These are phyloP conservation scores for Petunia axillaris DNA, from an alignment of 257 asterid genomes.

Conservation along the genomic window DNA sequence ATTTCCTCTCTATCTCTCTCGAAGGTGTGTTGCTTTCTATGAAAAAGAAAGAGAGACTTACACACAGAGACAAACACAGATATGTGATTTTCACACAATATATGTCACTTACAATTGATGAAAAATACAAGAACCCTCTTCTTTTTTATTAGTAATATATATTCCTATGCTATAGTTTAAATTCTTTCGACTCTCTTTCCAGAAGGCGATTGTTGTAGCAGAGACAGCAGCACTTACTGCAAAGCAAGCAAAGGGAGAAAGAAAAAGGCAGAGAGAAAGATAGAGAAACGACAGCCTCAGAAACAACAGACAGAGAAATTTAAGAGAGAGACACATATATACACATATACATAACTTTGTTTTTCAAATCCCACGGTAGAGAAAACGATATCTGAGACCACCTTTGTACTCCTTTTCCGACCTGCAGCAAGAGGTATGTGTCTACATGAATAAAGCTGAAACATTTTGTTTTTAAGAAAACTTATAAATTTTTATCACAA, in stretches of 20 bases:
- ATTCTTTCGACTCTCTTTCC: constrained; percentile 49
- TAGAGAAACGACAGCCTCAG: constrained; percentile 56
- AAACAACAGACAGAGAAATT: constrained; percentile 49
- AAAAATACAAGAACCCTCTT: not conserved
- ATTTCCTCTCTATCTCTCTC: constrained; percentile 24
- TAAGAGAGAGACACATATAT: constrained; percentile 25
- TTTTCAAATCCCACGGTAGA: constrained; percentile 59
- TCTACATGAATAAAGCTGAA: constrained; percentile 51
- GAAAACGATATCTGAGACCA: constrained; percentile 81
- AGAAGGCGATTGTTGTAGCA: constrained; percentile 65
- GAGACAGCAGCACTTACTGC: constrained; percentile 58
- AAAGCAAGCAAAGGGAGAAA: constrained; percentile 36
- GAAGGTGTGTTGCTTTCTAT: constrained; percentile 30
- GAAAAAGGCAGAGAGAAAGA: constrained; percentile 37
- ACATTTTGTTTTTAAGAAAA: constrained; percentile 22
- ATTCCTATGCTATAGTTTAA: constrained; percentile 28
- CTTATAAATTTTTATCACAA: not conserved
- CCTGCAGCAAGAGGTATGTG: constrained; percentile 73
- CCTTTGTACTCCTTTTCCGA: constrained; percentile 54
- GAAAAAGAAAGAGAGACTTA: constrained; percentile 34
- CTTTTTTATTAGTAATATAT: constrained; percentile 23
- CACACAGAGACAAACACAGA: constrained; percentile 36
- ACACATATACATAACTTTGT: constrained; percentile 8
- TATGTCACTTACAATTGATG: not conserved
- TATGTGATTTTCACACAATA: constrained; percentile 20